These are phyloP conservation scores for Podospora appendiculata DNA, from an alignment of 495 filamentous ascomycete genomes.

Conservation along the genomic window DNA sequence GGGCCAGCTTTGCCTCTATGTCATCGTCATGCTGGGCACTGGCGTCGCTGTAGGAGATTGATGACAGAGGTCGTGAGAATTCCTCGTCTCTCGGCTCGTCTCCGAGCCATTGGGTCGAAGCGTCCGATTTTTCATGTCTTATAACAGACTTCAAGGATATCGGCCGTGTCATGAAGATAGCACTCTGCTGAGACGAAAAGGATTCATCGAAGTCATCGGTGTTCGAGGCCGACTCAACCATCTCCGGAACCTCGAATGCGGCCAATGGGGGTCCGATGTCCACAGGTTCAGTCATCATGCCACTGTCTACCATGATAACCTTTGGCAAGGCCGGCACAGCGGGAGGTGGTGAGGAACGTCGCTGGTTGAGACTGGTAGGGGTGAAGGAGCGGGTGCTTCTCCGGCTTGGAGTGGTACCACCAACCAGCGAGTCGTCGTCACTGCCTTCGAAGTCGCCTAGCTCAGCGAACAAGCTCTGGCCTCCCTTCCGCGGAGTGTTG, in stretches of 20 bases:
- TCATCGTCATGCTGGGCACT: slow-evolving; percentile 32
- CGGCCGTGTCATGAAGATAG: slow-evolving; percentile 17
- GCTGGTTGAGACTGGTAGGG: slow-evolving; percentile 21
- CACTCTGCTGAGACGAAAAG: slow-evolving; percentile 9
- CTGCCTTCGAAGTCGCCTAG: slow-evolving; percentile 65
- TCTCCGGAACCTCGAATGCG: background rate
- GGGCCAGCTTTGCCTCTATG: slow-evolving; percentile 35
- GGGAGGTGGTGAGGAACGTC: slow-evolving; percentile 40
- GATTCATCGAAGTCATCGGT: background rate
- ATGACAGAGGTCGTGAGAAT: slow-evolving; percentile 15
- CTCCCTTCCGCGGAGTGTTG: slow-evolving; percentile 43
- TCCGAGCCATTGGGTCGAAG: slow-evolving; percentile 22
- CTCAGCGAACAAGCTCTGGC: slow-evolving; percentile 85
- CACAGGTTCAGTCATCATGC: slow-evolving; percentile 82
- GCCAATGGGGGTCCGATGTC: slow-evolving; percentile 8
- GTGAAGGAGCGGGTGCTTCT: slow-evolving; percentile 39
- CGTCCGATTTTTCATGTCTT: slow-evolving; percentile 12
- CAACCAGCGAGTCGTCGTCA: slow-evolving; percentile 49
- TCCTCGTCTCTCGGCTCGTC: slow-evolving; percentile 16
- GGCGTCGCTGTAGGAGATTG: slow-evolving; percentile 31
- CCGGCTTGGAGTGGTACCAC: slow-evolving; percentile 33
- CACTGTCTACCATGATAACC: slow-evolving; percentile 65
- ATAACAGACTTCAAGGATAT: slow-evolving; percentile 33
- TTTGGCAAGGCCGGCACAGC: slow-evolving; percentile 45
- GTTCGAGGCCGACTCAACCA: background rate